Conservation (phyloP, 2,329 filamentous ascomycete species). For the Botrytis aclada region DNA sequence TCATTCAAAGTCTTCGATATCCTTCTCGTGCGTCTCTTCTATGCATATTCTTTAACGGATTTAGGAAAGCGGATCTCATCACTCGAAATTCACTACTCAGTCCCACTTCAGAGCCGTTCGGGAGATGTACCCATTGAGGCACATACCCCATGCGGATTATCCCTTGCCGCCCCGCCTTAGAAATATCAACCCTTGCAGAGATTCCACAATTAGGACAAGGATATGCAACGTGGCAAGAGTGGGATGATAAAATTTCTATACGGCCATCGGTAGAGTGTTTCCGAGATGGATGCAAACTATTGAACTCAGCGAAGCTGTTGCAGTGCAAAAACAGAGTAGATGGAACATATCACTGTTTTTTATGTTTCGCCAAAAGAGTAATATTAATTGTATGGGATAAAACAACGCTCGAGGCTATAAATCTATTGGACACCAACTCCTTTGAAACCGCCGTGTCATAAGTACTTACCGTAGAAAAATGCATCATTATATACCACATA, state of each 20-base stretch:
- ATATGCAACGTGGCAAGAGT: not conserved
- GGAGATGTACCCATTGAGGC: not conserved
- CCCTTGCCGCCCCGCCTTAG: not conserved
- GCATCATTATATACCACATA: not conserved
- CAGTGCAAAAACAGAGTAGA: not conserved
- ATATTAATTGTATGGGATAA: not conserved
- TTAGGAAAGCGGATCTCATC: not conserved
- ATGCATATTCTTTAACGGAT: too few species aligned
- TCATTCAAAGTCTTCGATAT: not conserved
- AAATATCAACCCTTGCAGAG: not conserved
- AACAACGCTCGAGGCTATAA: not conserved
- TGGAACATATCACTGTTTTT: not conserved
- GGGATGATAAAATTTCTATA: not conserved
- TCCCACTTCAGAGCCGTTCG: not conserved
- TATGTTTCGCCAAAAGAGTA: not conserved
- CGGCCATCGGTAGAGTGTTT: not conserved
- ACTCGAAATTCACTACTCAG: not conserved
- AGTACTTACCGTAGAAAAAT: not conserved
- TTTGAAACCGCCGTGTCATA: not conserved
- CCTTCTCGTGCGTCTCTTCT: not conserved
- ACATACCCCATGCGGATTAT: not conserved
- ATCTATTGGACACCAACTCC: not conserved
- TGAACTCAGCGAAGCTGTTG: not conserved
- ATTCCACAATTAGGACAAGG: not conserved
- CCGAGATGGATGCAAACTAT: not conserved